These are phyloP conservation scores for Suillus fuscotomentosus DNA, from an alignment of 768 basidiomycete species.

Conservation along the genomic window DNA sequence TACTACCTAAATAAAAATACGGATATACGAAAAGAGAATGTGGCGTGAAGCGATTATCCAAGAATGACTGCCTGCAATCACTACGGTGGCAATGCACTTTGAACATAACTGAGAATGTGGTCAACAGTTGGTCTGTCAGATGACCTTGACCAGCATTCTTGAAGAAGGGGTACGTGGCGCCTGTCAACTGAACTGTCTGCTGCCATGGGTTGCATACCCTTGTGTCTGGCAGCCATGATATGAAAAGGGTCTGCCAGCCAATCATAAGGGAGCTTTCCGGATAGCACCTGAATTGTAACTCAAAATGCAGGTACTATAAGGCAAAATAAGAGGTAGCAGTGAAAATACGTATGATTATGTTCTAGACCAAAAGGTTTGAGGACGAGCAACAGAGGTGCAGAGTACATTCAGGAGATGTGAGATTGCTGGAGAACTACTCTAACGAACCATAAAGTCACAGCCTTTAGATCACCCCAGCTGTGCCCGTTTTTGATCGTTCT, in stretches of 20 bases:
- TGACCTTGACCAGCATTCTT: neutral
- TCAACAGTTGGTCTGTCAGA: neutral
- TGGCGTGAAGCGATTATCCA: too few species aligned
- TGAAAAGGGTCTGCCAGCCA: neutral
- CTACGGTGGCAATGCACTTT: neutral
- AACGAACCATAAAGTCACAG: too few species aligned
- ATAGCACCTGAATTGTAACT: slow-evolving; percentile 5
- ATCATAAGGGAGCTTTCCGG: slow-evolving; percentile 9
- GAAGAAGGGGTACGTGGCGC: neutral
- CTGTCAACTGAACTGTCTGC: neutral
- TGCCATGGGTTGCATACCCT: neutral
- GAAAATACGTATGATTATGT: too few species aligned
- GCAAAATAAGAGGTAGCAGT: neutral
- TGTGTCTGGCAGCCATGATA: slow-evolving; percentile 1
- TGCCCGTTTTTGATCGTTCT: too few species aligned
- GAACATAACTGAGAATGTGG: neutral
- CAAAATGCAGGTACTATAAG: neutral
- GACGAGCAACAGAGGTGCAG: too few species aligned
- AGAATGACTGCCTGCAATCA: neutral
- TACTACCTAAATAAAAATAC: neutral
- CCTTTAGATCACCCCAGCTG: too few species aligned
- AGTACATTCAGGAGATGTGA: too few species aligned
- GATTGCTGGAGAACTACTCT: too few species aligned
- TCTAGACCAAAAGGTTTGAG: too few species aligned
- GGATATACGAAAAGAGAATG: neutral